Evolutionary conservation across 2,329 filamentous ascomycete species (phyloP).

Genomic region (Epichloe sibirici): DNA sequence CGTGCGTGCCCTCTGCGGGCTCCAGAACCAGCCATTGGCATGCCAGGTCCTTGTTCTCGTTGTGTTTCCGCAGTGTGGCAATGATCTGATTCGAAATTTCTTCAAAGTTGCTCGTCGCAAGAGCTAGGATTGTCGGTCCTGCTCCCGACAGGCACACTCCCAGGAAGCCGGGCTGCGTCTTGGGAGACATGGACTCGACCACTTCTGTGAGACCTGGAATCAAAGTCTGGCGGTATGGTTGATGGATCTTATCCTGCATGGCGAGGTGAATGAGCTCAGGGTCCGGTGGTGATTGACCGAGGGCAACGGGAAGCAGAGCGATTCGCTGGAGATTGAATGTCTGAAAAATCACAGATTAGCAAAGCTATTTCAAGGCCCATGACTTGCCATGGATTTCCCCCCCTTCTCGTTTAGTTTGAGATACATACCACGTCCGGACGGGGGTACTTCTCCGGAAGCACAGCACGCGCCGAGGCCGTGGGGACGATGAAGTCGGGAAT

Average conservation of each 20-base stretch:
- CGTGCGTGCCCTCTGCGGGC: conserved; percentile 61
- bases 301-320: conserved; percentile 76
- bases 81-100: conserved; percentile 74
- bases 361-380: background rate
- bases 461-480: conserved; percentile 81
- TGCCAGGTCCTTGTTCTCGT: conserved; percentile 49
- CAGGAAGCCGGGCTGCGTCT: conserved; percentile 73
- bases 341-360: conserved; percentile 20
- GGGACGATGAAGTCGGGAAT: conserved; percentile 93
- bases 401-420: background rate
- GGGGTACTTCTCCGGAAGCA: conserved; percentile 72
- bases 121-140: conserved; percentile 84
- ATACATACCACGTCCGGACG: conserved; percentile 66
- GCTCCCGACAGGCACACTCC: conserved; percentile 93
- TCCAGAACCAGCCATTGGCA: conserved; percentile 84
- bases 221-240: conserved; percentile 83
- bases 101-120: conserved; percentile 84
- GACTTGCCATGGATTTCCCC: too few relatives aligned
- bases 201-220: conserved; percentile 90
- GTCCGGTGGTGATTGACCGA: conserved; percentile 82
- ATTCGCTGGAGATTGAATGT: conserved; percentile 91
- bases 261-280: conserved; percentile 90
- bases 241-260: conserved; percentile 98
- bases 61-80: conserved; percentile 52
- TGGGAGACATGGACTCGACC: conserved; percentile 79